Conservation (phyloP, 495 filamentous ascomycete genomes). For the Cercophora sp. region DNA sequence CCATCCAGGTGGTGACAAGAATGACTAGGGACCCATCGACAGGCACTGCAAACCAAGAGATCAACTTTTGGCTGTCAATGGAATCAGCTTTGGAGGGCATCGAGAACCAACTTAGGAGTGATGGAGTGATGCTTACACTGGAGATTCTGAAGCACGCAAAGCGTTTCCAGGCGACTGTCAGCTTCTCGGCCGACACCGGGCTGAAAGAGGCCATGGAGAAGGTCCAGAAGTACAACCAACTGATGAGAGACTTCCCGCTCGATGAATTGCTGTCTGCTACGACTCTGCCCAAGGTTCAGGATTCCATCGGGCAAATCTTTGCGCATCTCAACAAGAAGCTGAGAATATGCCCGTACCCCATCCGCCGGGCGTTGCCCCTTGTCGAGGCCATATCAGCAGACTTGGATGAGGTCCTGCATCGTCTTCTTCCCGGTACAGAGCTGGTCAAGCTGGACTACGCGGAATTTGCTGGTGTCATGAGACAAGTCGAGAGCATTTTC, state of each 20-base stretch:
- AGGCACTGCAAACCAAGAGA: conserved; percentile 90
- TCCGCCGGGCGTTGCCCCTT: conserved; percentile 85
- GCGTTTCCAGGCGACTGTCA: conserved; percentile 91
- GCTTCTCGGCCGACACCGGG: conserved; percentile 91
- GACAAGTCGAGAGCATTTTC: conserved; percentile 78
- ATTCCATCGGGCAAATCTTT: conserved; percentile 84
- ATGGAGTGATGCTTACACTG: conserved; percentile 87
- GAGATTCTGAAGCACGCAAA: conserved; percentile 94
- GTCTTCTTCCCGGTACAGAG: conserved; percentile 75
- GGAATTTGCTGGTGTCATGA: conserved; percentile 84
- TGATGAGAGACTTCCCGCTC: conserved; percentile 96
- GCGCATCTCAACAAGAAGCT: conserved; percentile 93
- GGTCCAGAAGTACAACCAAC: conserved; percentile 96
- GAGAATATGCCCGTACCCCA: conserved; percentile 89
- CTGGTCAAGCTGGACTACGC: conserved; percentile 88
- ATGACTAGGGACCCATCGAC: conserved; percentile 83
- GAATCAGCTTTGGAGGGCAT: conserved; percentile 87
- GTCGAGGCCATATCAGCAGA: conserved; percentile 97
- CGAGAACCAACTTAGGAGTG: conserved; percentile 78
- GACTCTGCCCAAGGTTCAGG: conserved; percentile 82
- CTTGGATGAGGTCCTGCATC: conserved; percentile 78
- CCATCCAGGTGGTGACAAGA: conserved; percentile 95
- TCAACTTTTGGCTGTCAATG: conserved; percentile 98
- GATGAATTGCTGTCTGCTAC: conserved; percentile 92
- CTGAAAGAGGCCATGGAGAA: conserved; percentile 90